phyloP scores from a whole-genome alignment of 805 yeast species.

The Candida maesae region DNA sequence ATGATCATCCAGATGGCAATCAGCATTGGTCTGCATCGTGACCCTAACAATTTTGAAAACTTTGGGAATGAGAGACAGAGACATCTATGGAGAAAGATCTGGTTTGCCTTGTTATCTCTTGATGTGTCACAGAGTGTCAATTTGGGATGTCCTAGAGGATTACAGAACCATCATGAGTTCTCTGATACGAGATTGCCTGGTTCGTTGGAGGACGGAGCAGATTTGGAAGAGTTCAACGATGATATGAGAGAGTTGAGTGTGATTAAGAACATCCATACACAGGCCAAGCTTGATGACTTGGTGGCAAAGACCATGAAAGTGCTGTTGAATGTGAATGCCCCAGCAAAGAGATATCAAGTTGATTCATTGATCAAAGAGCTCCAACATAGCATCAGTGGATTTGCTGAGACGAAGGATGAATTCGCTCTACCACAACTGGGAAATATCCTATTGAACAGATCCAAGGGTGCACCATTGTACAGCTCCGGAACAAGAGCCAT shows the following conservation, averaged over 20 bases:
- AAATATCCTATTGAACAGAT: constrained; percentile 22
- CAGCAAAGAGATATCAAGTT: constrained; percentile 39
- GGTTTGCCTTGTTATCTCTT: constrained; percentile 44
- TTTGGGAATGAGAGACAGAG: constrained; percentile 36
- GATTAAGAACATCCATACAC: constrained; percentile 43
- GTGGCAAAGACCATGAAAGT: constrained; percentile 38
- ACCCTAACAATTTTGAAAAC: constrained; percentile 52
- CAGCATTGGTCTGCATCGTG: constrained; percentile 64
- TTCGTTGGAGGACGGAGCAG: constrained; percentile 24
- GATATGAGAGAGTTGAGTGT: constrained; percentile 43
- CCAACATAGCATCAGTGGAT: constrained; percentile 32
- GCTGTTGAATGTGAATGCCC: constrained; percentile 33
- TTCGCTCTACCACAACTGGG: constrained; percentile 35
- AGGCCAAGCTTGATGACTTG: constrained; percentile 42
- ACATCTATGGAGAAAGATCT: constrained; percentile 55
- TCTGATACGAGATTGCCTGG: constrained; percentile 42
- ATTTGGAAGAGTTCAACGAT: constrained; percentile 20
- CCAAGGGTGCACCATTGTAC: constrained; percentile 21
- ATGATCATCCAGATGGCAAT: constrained; percentile 63
- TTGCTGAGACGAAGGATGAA: constrained; percentile 26
- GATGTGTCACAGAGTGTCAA: constrained; percentile 42
- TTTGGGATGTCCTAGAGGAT: constrained; percentile 37
- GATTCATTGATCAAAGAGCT: constrained; percentile 34
- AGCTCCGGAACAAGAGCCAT: constrained; percentile 36
- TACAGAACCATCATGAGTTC: constrained; percentile 35